phyloP scores from a whole-genome alignment of 2,329 filamentous ascomycete species.

The Paramyrothecium roridum region DNA sequence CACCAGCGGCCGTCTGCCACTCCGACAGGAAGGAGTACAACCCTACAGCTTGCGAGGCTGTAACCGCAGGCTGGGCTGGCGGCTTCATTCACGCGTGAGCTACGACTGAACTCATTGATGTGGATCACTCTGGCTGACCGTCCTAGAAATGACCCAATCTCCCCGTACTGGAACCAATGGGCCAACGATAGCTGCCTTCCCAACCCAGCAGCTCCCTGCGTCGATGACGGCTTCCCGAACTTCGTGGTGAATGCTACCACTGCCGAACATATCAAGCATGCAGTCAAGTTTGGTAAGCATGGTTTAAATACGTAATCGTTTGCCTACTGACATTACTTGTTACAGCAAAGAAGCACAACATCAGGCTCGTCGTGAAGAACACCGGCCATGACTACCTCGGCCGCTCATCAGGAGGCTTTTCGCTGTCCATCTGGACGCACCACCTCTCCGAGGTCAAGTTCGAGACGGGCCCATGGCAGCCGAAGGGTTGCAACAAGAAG shows the following conservation, averaged over 20 bases:
- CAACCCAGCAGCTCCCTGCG: neutral
- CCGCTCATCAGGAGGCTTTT: conserved; percentile 43
- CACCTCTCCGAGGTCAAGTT: conserved; percentile 36
- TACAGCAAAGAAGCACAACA: conserved; percentile 35
- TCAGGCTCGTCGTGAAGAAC: conserved; percentile 38
- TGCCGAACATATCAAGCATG: conserved; percentile 14
- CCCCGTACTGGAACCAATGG: neutral
- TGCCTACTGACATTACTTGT: too few species aligned
- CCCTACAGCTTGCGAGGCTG: neutral
- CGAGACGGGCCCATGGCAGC: conserved; percentile 35
- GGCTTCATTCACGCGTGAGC: neutral
- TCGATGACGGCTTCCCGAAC: neutral
- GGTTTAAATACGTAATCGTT: too few species aligned
- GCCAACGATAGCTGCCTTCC: neutral
- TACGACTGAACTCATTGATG: neutral
- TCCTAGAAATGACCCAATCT: neutral
- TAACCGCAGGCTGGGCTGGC: neutral
- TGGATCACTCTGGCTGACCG: neutral
- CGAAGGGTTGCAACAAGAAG: conserved; percentile 31
- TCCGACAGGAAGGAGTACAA: neutral
- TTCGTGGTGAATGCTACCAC: neutral
- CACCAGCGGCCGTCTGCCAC: neutral
- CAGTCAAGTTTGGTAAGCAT: conserved; percentile 32
- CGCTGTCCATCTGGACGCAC: conserved; percentile 52
- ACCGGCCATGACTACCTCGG: conserved; percentile 42